Percentiles rank a stretch among this genome's conserved stretches.
Evolutionary conservation across 345 rosid genomes (phyloP).

Genomic region (Moricandia arvensis): DNA sequence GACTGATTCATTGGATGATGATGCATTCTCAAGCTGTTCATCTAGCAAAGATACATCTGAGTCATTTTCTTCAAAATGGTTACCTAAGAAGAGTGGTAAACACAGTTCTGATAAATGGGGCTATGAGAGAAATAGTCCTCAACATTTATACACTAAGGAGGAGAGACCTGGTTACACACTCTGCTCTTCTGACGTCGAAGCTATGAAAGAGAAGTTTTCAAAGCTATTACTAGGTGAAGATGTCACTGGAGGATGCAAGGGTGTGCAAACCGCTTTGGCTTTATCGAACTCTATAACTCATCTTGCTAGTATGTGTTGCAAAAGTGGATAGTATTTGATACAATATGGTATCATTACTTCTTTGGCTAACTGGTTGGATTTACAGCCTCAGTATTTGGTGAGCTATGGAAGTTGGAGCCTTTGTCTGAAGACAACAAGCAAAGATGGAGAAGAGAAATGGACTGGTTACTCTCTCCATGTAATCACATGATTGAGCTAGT

Average conservation of each 20-base stretch:
- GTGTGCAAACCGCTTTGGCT: constrained; percentile 71
- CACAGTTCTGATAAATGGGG: constrained; percentile 42
- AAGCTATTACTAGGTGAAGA: constrained; percentile 84
- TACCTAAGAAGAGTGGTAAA: constrained; percentile 20
- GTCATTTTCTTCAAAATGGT: constrained; percentile 84
- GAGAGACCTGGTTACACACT: constrained; percentile 48
- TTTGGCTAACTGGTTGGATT: neutral
- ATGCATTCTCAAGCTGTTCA: constrained; percentile 68
- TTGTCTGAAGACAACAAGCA: constrained; percentile 65
- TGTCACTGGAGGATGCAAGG: constrained; percentile 69
- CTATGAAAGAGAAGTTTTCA: constrained; percentile 78
- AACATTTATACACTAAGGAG: constrained; percentile 42
- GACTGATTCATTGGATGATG: constrained; percentile 77
- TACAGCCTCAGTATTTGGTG: constrained; percentile 84
- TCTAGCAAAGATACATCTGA: constrained; percentile 86
- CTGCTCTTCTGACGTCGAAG: constrained; percentile 59
- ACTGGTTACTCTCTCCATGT: constrained; percentile 90
- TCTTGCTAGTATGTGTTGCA: constrained; percentile 68
- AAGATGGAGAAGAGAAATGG: constrained; percentile 86
- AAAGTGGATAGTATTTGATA: too few species aligned
- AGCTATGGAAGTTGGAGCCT: constrained; percentile 93
- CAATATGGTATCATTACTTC: constrained; percentile 40
- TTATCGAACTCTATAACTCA: constrained; percentile 77
- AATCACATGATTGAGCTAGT: constrained; percentile 92
- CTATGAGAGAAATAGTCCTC: constrained; percentile 64